A percentile compares a stretch with the other conserved stretches of the same genome.
Evolutionary conservation across 768 basidiomycete genomes (phyloP).

Genomic region (Kondoa subrosea): DNA sequence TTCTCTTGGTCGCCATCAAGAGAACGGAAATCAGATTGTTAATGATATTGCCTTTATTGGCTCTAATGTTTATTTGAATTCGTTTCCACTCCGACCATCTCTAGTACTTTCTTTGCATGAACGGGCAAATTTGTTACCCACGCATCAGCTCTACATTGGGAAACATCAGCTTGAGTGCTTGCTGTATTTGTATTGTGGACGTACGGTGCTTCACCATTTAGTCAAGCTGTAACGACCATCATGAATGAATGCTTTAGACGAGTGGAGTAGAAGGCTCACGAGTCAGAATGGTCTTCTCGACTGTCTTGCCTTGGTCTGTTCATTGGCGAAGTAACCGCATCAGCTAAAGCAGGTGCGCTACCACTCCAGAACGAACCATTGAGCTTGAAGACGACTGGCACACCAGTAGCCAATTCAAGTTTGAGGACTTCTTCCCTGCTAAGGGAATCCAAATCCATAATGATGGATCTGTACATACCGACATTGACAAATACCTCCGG

Average conservation of each 20-base stretch:
- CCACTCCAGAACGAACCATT: background rate
- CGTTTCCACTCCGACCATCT: background rate
- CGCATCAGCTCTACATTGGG: background rate
- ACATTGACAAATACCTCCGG: background rate
- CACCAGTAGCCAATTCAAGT: conserved; percentile 21
- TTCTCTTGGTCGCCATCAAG: too few species aligned
- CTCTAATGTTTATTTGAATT: background rate
- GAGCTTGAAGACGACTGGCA: conserved; percentile 28
- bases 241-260: background rate
- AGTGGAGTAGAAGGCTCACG: background rate
- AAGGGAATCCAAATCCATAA: conserved; percentile 26
- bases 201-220: background rate
- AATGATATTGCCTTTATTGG: background rate
- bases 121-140: background rate
- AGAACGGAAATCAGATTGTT: too few species aligned
- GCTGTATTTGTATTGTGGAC: background rate
- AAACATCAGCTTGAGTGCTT: background rate
- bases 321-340: background rate
- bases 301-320: background rate
- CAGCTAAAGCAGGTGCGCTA: background rate
- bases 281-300: conserved; percentile 7
- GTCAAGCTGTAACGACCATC: background rate
- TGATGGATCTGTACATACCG: conserved; percentile 14
- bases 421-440: conserved; percentile 25
- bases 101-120: background rate